These are phyloP conservation scores for Ganoderma lucidum DNA, from an alignment of 1,284 basidiomycete species.

Conservation along the genomic window DNA sequence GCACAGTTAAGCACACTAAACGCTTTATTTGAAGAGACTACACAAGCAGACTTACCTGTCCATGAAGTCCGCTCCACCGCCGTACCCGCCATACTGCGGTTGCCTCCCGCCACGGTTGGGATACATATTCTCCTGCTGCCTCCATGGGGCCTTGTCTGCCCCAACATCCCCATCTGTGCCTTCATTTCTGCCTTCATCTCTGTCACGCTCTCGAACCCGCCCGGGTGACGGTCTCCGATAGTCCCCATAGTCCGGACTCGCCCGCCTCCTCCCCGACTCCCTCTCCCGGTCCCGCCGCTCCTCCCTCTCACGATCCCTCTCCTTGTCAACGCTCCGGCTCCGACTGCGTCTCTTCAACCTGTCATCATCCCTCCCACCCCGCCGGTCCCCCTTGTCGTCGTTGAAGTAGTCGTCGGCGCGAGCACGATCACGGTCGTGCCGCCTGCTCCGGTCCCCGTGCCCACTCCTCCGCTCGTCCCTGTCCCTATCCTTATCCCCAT, in stretches of 20 bases:
- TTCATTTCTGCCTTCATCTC: slow-evolving; percentile 25
- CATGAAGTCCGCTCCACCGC: slow-evolving; percentile 57
- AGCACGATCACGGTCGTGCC: slow-evolving; percentile 34
- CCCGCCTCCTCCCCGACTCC: slow-evolving; percentile 37
- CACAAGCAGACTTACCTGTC: slow-evolving; percentile 53
- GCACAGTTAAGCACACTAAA: slow-evolving; percentile 7
- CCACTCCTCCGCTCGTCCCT: slow-evolving; percentile 35
- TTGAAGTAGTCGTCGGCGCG: slow-evolving; percentile 44
- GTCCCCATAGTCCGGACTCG: slow-evolving; percentile 45
- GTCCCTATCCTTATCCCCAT: slow-evolving; percentile 29
- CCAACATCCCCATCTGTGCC: slow-evolving; percentile 49
- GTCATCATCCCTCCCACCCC: slow-evolving; percentile 14
- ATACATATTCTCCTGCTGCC: slow-evolving; percentile 60
- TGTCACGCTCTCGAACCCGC: slow-evolving; percentile 28
- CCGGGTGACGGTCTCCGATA: slow-evolving; percentile 40
- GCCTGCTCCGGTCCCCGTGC: slow-evolving; percentile 31
- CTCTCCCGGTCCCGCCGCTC: slow-evolving; percentile 35
- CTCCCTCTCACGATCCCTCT: slow-evolving; percentile 36
- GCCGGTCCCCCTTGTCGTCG: slow-evolving; percentile 17
- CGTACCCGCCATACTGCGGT: slow-evolving; percentile 28
- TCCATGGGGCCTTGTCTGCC: slow-evolving; percentile 49
- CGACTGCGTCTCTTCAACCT: slow-evolving; percentile 30
- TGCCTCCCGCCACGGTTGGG: slow-evolving; percentile 41
- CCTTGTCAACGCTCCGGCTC: slow-evolving; percentile 36
- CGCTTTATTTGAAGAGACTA: too few species aligned